Evolutionary conservation across 169 alveolate species (phyloP).

Genomic region (Cryptosporidium baileyi): DNA sequence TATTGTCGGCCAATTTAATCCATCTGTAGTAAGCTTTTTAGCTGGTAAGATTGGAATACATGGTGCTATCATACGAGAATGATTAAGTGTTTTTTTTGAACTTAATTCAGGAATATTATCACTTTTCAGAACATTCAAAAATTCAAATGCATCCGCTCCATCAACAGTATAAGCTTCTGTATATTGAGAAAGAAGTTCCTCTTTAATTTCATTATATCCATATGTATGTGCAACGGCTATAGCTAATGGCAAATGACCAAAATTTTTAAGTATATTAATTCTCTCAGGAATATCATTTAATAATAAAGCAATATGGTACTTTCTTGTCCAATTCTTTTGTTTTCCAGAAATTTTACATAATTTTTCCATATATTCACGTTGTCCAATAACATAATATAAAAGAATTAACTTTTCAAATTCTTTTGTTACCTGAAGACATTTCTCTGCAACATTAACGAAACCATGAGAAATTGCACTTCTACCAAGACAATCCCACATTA

Average conservation of each 20-base stretch:
- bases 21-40: slow-evolving; percentile 11
- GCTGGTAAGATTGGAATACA: slow-evolving; percentile 52
- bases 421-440: slow-evolving; percentile 52
- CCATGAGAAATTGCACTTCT: slow-evolving; percentile 56
- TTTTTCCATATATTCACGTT: slow-evolving; percentile 53
- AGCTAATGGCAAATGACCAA: slow-evolving; percentile 60
- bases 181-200: slow-evolving; percentile 51
- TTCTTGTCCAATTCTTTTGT: slow-evolving; percentile 58
- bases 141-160: slow-evolving; percentile 56
- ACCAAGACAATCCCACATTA: slow-evolving; percentile 63
- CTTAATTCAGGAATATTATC: neutral
- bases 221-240: slow-evolving; percentile 52
- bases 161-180: slow-evolving; percentile 48
- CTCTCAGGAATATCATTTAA: slow-evolving; percentile 44
- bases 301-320: slow-evolving; percentile 46
- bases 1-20: slow-evolving; percentile 56
- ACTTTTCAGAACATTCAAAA: slow-evolving; percentile 1
- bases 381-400: slow-evolving; percentile 59
- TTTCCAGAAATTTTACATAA: slow-evolving; percentile 38
- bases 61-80: slow-evolving; percentile 6
- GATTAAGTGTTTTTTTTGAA: too few species aligned
- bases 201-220: slow-evolving; percentile 41
- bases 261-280: slow-evolving; percentile 6
- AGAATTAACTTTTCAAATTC: slow-evolving; percentile 48
- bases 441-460: slow-evolving; percentile 56